Base-by-base conservation (phyloP, 352 stramenopile species). In the Pythium guiyangense region DNA sequence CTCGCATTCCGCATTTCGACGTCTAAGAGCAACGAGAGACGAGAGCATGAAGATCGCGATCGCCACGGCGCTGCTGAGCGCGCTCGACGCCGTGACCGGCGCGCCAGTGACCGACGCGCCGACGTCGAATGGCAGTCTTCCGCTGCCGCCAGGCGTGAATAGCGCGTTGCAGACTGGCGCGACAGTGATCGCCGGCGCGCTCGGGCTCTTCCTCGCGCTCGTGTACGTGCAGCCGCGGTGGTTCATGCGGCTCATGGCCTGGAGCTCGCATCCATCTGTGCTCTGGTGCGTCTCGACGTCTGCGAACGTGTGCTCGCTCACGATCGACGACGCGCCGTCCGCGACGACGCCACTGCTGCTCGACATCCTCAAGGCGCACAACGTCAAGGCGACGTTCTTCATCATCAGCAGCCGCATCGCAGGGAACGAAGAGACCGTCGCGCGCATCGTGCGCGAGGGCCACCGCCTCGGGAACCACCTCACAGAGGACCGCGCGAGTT, bases 331-430 rank as follows among this genome's bases (percentile, higher is more conserved):
- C 53, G 77, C 76, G 42, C 85, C 85, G 53, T 91, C 82, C 18
- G 48, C 74, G 8, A 63, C 59, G 29, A 94, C 85, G 31, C 59
- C 75, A 29, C 67, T 69, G 45, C 84, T 94, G 49, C 83, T 94
- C 25, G 85, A 94, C 40, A 63, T 91, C 20, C 64, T 94, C 46
- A 70, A 67, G 18, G 60, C 79, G 31, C 57, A 88, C 64, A 67
- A 69, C 29, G 69, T 92, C 44, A 82, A 78, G 44, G 85, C 85
- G 50, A 92, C 84, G 51, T 94, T 94, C 66, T 94, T 94, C 59
- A 76, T 94, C 70, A 94, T 94, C 69, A 88, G 80, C 3, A 62
- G 68, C 55, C 70, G 84, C 51, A 88, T 92, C 42, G 57, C 64
- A 9, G 82, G 80, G 35, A 71, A 82, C 47, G 84, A 94, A 59